Percentiles rank a stretch among this genome's conserved stretches.
These are phyloP conservation scores for Penicillium robsamsonii DNA, from an alignment of 495 filamentous ascomycete genomes.

Conservation along the genomic window DNA sequence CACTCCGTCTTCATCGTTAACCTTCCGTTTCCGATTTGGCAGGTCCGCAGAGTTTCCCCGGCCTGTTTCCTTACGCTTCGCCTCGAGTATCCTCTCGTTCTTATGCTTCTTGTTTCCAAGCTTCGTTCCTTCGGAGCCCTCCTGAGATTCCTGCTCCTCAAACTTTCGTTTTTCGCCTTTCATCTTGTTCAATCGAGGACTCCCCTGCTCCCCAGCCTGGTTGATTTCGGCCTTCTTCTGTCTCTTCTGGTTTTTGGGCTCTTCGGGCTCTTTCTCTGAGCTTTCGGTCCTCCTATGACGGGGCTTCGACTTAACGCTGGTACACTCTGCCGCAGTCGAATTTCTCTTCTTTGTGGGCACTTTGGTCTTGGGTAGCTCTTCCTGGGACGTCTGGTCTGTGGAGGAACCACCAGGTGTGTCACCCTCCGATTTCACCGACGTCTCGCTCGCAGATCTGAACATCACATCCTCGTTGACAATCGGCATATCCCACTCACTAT, in stretches of 20 bases:
- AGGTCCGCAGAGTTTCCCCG: too few relatives aligned
- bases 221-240: neutral
- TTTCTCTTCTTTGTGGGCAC: too few relatives aligned
- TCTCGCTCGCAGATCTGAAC: neutral
- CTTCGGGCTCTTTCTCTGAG: neutral
- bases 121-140: neutral
- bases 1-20: too few relatives aligned
- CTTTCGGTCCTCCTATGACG: neutral
- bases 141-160: neutral
- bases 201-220: neutral
- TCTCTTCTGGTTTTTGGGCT: neutral
- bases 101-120: neutral
- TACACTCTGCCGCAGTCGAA: neutral
- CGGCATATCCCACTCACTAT: neutral
- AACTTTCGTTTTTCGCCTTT: neutral
- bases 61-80: neutral
- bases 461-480: neutral
- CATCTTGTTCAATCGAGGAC: neutral
- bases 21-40: too few relatives aligned
- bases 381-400: too few relatives aligned
- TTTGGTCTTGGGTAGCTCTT: too few relatives aligned
- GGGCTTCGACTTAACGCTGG: neutral
- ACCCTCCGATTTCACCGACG: neutral
- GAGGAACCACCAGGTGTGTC: neutral
- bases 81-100: neutral